phyloP scores from a whole-genome alignment of 2,329 filamentous ascomycete species.

The Aspergillus ustus region DNA sequence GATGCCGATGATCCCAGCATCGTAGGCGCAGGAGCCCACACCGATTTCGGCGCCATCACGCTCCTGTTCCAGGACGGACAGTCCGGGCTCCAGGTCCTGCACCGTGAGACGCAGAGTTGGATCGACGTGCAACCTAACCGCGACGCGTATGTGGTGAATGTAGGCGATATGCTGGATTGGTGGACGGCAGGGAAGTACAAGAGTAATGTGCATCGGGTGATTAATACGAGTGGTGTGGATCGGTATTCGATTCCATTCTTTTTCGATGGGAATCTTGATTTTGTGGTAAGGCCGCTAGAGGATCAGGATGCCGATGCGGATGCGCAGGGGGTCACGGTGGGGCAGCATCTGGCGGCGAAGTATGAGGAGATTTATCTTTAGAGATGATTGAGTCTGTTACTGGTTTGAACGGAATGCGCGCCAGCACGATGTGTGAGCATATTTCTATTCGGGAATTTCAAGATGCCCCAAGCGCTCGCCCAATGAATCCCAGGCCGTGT shows the following conservation, averaged over 20 bases:
- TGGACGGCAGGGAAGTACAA: constrained; percentile 27
- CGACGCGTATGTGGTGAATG: constrained; percentile 38
- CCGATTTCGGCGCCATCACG: background rate
- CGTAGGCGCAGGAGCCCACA: background rate
- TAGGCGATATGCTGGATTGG: constrained; percentile 31
- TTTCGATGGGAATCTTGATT: constrained; percentile 11
- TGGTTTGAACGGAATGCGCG: too few relatives aligned
- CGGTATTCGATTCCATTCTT: constrained; percentile 5
- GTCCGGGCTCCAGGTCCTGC: background rate
- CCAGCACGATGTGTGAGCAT: too few relatives aligned
- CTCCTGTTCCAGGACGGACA: background rate
- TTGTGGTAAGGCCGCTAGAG: background rate
- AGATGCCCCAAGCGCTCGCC: too few relatives aligned
- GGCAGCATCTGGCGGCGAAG: background rate
- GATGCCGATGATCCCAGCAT: background rate
- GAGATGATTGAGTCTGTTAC: background rate
- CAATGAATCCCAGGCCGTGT: too few relatives aligned
- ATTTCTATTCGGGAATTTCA: too few relatives aligned
- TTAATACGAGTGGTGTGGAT: constrained; percentile 21
- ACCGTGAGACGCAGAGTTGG: constrained; percentile 21
- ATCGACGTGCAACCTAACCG: constrained; percentile 45
- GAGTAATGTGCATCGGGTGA: constrained; percentile 27
- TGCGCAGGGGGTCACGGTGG: background rate
- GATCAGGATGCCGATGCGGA: background rate
- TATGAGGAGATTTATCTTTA: background rate